phyloP scores from a whole-genome alignment of 2,329 filamentous ascomycete species.

The Celoporthe dispersa region DNA sequence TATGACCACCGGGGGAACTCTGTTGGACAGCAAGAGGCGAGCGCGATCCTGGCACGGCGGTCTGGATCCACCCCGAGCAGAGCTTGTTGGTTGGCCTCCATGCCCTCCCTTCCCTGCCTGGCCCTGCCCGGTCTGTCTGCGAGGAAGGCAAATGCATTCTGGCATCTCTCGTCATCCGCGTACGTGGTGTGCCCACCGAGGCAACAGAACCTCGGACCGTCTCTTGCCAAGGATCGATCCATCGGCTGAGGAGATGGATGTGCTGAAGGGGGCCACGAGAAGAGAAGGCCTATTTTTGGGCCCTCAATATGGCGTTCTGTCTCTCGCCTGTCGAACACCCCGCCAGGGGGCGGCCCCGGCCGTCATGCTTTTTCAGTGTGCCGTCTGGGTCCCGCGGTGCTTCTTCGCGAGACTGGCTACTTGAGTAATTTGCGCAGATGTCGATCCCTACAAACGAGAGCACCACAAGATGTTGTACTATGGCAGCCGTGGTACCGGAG shows the following conservation, averaged over 20 bases:
- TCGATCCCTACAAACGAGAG: background rate
- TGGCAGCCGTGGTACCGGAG: background rate
- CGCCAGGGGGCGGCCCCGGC: background rate
- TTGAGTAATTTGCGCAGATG: background rate
- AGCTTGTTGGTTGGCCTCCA: background rate
- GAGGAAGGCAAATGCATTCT: constrained; percentile 8
- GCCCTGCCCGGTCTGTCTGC: background rate
- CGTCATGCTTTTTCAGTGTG: background rate
- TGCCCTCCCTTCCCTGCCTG: background rate
- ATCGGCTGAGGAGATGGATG: background rate
- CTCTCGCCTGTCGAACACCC: background rate
- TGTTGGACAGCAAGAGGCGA: background rate
- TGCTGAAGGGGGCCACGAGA: background rate
- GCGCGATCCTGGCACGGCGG: background rate
- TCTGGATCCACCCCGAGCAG: background rate
- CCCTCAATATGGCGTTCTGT: background rate
- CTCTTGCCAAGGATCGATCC: constrained; percentile 6
- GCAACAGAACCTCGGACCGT: constrained; percentile 2
- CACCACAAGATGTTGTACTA: background rate
- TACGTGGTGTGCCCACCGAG: constrained; percentile 11
- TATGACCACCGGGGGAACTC: background rate
- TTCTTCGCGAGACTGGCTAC: background rate
- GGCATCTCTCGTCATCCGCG: constrained; percentile 4
- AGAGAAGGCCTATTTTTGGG: background rate
- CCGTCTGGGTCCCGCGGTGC: background rate